Conservation (phyloP, 352 stramenopile species). For the Pythium dissimile region DNA sequence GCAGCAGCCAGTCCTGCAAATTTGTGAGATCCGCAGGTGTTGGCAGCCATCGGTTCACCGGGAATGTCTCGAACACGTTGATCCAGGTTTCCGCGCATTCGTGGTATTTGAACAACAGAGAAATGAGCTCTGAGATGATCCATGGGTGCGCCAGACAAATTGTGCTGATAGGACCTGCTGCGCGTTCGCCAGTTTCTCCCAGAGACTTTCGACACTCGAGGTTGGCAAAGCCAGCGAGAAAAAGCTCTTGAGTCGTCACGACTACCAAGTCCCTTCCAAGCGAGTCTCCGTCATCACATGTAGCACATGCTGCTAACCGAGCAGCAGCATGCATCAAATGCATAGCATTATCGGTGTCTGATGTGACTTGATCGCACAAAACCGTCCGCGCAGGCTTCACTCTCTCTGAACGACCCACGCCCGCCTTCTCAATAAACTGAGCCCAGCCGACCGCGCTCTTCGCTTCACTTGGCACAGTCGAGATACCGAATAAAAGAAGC, state of each 20-base stretch:
- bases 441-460: conserved; percentile 63
- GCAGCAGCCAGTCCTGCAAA: conserved; percentile 76
- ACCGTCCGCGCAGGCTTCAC: conserved; percentile 41
- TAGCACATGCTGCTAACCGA: conserved; percentile 35
- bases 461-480: conserved; percentile 47
- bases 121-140: conserved; percentile 37
- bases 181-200: conserved; percentile 27
- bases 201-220: conserved; percentile 21
- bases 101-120: conserved; percentile 63
- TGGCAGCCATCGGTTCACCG: conserved; percentile 80
- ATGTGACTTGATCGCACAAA: conserved; percentile 56
- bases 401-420: conserved; percentile 20
- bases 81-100: conserved; percentile 77
- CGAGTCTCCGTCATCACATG: conserved; percentile 9
- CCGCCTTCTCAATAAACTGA: conserved; percentile 55
- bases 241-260: conserved; percentile 25
- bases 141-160: conserved; percentile 33
- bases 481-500: conserved; percentile 69
- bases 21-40: conserved; percentile 58
- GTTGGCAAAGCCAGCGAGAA: conserved; percentile 23
- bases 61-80: conserved; percentile 82
- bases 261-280: conserved; percentile 22
- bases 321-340: conserved; percentile 73
- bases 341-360: conserved; percentile 61
- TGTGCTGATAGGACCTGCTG: conserved; percentile 30